Evolutionary conservation across 116 monocot genomes (phyloP), one percentile per base, ranked within the genome.

Genomic region (Posidonia oceanica): DNA sequence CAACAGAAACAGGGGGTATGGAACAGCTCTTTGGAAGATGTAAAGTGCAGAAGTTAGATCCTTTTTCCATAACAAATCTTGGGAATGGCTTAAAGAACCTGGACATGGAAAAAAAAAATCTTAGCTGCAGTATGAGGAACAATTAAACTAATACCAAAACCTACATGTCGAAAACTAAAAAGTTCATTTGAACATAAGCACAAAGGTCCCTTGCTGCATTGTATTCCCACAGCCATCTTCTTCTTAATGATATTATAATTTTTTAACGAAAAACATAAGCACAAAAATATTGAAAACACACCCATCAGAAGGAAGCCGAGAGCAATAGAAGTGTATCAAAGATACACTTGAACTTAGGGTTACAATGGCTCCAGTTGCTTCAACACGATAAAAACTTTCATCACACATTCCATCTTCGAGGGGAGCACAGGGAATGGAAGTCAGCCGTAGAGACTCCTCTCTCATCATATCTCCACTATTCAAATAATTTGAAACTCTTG

Each of bases 281-380:
- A 7, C 48, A 48, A 48, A 48, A 7, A 12, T 59, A 39, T 71
- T 38, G 7, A 48, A 54, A 76, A 74, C 67, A 17, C 62, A 88
- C 88, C 80, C 36, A 74, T 88, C 88, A 14, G 85, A 83, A 21
- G 88, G 85, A 56, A 88, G 88, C 51, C 81, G 71, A 7, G 84
- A 82, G 67, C 88, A 88, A 67, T 84, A 88, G 52, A 80, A 75
- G 63, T 85, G 78, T 64, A 88, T 80, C 72, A 88, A 75, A 39
- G 77, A 59, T 54, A 88, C 61, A 58, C 85, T 82, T 63, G 88
- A 88, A 66, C 70, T 88, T 44, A 80, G 39, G 6, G 82, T 85
- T 10, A 82, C 88, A 71, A 80, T 68, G 16, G 88, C 80, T 48
- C 85, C 85, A 38, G 88, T 88, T 52, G 73, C 44, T 52, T 80